phyloP scores from a whole-genome alignment of 1,139 yeast genomes.

The Maudiozyma humilis region DNA sequence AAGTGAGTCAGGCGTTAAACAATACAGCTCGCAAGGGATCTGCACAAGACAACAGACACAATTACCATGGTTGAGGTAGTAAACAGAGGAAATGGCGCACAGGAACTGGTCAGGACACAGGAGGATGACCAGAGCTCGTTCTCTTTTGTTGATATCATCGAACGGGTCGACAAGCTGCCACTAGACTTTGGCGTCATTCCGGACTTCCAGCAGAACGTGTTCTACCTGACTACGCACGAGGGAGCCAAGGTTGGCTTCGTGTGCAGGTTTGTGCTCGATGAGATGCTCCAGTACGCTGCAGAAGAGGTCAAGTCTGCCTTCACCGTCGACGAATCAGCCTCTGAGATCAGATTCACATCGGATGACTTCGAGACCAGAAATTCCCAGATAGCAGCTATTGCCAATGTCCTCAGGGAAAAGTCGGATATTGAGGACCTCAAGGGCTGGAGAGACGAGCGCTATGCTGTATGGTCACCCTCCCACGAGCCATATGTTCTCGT shows the following conservation, averaged over 20 bases:
- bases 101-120: constrained; percentile 21
- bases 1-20: no score
- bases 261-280: constrained; percentile 18
- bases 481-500: constrained; percentile 54
- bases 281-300: constrained; percentile 14
- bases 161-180: constrained; percentile 28
- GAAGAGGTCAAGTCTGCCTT: constrained; percentile 14
- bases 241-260: constrained; percentile 25
- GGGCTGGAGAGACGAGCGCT: constrained; percentile 88
- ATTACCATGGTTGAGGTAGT: constrained; percentile 21
- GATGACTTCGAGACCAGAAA: constrained; percentile 20
- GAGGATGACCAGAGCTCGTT: constrained; percentile 19
- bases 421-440: constrained; percentile 31
- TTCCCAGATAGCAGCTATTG: constrained; percentile 19
- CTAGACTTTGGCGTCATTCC: constrained; percentile 13
- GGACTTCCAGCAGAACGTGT: constrained; percentile 22
- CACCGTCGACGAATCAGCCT: constrained; percentile 8
- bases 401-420: constrained; percentile 11
- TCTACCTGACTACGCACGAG: constrained; percentile 20
- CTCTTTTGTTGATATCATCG: constrained; percentile 22
- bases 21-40: no score
- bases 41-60: neutral
- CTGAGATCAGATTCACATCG: constrained; percentile 14
- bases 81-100: constrained; percentile 10
- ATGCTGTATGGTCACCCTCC: constrained; percentile 56